Base-by-base conservation (phyloP, 2,329 filamentous ascomycete species). In the Gremmenia infestans region DNA sequence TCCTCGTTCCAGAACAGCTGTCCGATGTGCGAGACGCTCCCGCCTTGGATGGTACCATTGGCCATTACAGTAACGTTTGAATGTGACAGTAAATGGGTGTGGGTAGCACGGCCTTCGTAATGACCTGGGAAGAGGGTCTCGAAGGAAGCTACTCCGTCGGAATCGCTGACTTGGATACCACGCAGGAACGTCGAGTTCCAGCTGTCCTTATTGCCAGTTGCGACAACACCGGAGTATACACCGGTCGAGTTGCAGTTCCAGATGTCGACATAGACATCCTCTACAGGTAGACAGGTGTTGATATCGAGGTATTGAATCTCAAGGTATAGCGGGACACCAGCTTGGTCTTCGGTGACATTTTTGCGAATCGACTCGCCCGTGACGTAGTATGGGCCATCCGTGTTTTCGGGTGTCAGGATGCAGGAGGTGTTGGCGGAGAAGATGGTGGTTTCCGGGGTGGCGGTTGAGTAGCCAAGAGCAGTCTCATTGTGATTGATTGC, bases 1-100 rank as follows among this genome's bases (percentile, higher is more conserved):
- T 73, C 71, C 59, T 82, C 76, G 63, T 87, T 82, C 54, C 83
- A 79, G 73, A 81, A 84, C 48, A 83, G 68, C 64, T 85, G 81
- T 5, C 81, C 81, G 35, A 83, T 75, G 67, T 84, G 80, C 0
- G 77, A 74, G 5, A 78, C 74, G 49, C 76, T 74, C 9, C 78
- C 75, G 53, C 74, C 76, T 14, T 69, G 66, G 57, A 80, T 72
- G 59, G 75, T 74, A 67, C 80, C 60, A 46, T 71, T 71, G 1
- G 50, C 19, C 22, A 66, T 43, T 3, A 68, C 36, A 1, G 60
- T 67, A 14, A 63, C 65, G 35, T 67, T 66, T n/a, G 58, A 42
- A 52, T 74, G 73, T 0, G 71, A 70, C 15, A 76, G 61, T 11
- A 76, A 66, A 63, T 79, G 76, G 25, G 74, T 76, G 62, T 79